phyloP scores from a whole-genome alignment of 495 filamentous ascomycete species.

The Tuber calosporum region DNA sequence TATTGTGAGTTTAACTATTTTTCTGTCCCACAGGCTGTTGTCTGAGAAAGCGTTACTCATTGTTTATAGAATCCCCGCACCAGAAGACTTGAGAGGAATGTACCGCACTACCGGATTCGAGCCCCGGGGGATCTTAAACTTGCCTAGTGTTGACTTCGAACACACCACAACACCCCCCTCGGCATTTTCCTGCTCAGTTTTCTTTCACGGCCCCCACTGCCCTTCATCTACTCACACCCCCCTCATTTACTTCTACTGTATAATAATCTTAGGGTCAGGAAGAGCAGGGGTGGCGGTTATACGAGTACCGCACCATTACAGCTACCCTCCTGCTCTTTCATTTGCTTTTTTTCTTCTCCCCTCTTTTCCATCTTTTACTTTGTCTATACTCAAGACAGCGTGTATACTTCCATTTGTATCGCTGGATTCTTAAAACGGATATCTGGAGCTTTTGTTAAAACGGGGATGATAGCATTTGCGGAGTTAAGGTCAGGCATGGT shows the following conservation, averaged over 20 bases:
- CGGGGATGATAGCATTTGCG: neutral
- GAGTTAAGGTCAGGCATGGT: neutral
- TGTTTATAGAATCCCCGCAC: slow-evolving; percentile 29
- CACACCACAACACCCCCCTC: neutral
- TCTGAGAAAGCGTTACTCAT: neutral
- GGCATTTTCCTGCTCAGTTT: neutral
- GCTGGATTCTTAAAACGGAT: neutral
- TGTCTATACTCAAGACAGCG: slow-evolving; percentile 8
- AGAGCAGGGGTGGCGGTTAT: neutral
- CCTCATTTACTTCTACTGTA: neutral
- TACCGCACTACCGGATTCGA: slow-evolving; percentile 29
- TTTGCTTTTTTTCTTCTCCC: neutral
- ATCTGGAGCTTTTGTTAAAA: slow-evolving; percentile 2
- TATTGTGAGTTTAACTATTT: slow-evolving; percentile 25
- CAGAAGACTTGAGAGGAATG: slow-evolving; percentile 31
- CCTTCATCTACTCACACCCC: neutral
- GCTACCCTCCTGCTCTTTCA: neutral
- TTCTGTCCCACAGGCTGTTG: neutral
- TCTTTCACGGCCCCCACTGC: neutral
- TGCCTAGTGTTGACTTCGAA: neutral
- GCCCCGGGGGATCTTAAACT: slow-evolving; percentile 27
- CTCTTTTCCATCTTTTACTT: neutral
- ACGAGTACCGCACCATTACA: neutral
- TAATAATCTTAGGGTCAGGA: neutral
- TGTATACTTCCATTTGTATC: neutral